Evolutionary conservation across 768 basidiomycete genomes (phyloP).

Genomic region (Russula abietina): DNA sequence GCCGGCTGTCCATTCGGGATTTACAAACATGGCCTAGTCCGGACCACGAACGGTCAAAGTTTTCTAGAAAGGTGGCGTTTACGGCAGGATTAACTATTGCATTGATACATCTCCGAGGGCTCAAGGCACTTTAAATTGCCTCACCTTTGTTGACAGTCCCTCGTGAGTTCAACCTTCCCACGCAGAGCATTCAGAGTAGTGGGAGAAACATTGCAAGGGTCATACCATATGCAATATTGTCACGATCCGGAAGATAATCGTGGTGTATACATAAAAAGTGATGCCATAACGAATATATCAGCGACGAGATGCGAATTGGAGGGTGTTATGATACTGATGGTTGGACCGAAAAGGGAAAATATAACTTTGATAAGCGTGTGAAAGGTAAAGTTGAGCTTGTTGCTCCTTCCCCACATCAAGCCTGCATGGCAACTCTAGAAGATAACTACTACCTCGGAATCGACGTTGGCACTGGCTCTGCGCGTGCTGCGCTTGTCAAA

Average conservation of each 20-base stretch:
- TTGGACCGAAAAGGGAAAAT: neutral
- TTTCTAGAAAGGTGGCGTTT: no score
- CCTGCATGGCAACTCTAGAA: constrained; percentile 34
- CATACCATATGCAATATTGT: neutral
- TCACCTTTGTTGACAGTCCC: neutral
- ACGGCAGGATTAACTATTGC: neutral
- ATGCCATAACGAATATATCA: neutral
- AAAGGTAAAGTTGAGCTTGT: no score
- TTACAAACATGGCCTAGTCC: no score
- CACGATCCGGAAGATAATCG: neutral
- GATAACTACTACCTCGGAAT: constrained; percentile 59
- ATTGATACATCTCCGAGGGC: neutral
- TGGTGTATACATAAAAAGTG: neutral
- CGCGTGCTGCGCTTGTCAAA: constrained; percentile 76
- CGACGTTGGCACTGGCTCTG: constrained; percentile 92
- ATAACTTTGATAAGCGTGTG: no score
- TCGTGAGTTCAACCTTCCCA: neutral
- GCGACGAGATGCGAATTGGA: neutral
- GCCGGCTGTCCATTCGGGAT: no score
- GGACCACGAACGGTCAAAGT: no score
- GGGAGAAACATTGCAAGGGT: no score
- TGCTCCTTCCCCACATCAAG: neutral
- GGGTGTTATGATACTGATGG: neutral
- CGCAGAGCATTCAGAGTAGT: neutral
- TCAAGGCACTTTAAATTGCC: neutral